Conservation (phyloP, 2,329 filamentous ascomycete species). For the Botrytis galanthina region DNA sequence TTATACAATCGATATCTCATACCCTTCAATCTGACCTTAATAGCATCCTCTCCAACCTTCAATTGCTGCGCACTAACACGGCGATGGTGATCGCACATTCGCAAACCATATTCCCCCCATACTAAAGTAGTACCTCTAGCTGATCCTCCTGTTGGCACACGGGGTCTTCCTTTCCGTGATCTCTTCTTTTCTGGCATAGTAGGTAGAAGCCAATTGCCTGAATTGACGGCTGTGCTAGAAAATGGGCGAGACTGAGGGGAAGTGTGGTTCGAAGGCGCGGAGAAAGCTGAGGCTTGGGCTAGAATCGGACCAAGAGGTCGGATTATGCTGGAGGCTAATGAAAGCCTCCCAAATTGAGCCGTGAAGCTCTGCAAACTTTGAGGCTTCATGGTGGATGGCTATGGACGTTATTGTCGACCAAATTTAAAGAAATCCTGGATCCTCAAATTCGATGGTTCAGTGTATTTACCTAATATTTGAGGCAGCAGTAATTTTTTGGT, state of each 20-base stretch:
- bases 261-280: constrained; percentile 33
- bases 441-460: constrained; percentile 6
- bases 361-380: constrained; percentile 33
- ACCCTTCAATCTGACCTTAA: constrained; percentile 82
- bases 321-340: constrained; percentile 37
- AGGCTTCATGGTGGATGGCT: constrained; percentile 33
- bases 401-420: constrained; percentile 18
- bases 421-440: background rate
- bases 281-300: constrained; percentile 28
- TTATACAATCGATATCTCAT: constrained; percentile 92
- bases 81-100: constrained; percentile 90
- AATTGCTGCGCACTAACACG: constrained; percentile 84
- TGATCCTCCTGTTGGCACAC: constrained; percentile 87
- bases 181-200: constrained; percentile 78
- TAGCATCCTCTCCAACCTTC: constrained; percentile 89
- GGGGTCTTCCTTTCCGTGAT: constrained; percentile 81
- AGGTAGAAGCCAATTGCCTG: constrained; percentile 79
- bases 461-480: background rate
- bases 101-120: constrained; percentile 93
- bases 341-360: constrained; percentile 35
- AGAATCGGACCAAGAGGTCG: constrained; percentile 28
- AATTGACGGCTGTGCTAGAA: constrained; percentile 61
- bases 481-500: background rate
- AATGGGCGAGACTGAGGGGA: constrained; percentile 61
- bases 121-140: constrained; percentile 90